These are phyloP conservation scores for Candida cerambycidarum DNA, from an alignment of 805 yeast species.

Conservation along the genomic window DNA sequence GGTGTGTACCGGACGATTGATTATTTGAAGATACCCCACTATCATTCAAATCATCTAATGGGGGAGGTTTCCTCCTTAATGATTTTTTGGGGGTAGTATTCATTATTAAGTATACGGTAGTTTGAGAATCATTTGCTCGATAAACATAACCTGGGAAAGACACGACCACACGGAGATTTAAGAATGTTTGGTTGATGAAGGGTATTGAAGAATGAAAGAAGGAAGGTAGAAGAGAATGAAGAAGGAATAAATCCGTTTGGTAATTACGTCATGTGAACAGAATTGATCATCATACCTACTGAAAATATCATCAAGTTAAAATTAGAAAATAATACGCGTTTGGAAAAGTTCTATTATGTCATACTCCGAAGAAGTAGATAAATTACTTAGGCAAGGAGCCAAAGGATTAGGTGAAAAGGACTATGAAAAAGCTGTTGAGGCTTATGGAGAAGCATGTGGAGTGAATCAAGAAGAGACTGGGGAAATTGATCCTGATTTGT, in stretches of 20 bases:
- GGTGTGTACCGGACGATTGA: background rate
- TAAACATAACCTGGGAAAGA: background rate
- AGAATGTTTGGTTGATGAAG: background rate
- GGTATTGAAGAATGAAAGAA: too few species aligned
- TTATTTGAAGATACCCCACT: background rate
- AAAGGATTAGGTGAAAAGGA: conserved; percentile 62
- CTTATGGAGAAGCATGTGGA: conserved; percentile 74
- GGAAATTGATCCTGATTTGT: conserved; percentile 71
- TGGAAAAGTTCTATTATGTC: conserved; percentile 15
- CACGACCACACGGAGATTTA: conserved; percentile 4
- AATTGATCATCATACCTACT: too few species aligned
- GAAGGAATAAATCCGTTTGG: too few species aligned
- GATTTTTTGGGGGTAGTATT: conserved; percentile 17
- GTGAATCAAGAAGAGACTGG: conserved; percentile 45
- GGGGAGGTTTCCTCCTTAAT: conserved; percentile 30
- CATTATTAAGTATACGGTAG: background rate
- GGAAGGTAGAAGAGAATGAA: too few species aligned
- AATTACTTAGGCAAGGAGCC: conserved; percentile 60
- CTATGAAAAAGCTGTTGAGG: conserved; percentile 66
- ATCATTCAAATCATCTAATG: conserved; percentile 1
- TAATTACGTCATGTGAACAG: too few species aligned
- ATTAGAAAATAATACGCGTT: conserved; percentile 7
- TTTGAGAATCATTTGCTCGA: conserved; percentile 6
- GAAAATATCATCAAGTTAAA: too few species aligned
- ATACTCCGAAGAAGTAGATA: conserved; percentile 44